A percentile compares a stretch with the other conserved stretches of the same genome.
phyloP scores from a whole-genome alignment of 257 asterid genomes.

The Osmanthus fragrans region DNA sequence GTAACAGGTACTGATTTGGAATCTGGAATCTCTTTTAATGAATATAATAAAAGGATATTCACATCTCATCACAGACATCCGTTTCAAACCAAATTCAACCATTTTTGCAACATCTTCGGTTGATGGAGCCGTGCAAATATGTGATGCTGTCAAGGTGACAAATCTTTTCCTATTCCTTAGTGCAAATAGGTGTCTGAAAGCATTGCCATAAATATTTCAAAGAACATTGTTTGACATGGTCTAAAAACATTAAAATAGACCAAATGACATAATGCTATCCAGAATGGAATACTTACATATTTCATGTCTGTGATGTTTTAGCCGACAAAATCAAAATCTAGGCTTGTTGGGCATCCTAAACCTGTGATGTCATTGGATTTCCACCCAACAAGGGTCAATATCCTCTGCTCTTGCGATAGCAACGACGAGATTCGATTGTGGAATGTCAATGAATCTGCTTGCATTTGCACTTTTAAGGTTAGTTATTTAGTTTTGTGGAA shows the following conservation, averaged over 20 bases:
- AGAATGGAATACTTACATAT: background rate
- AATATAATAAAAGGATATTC: constrained; percentile 31
- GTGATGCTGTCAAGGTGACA: constrained; percentile 45
- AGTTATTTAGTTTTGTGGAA: background rate
- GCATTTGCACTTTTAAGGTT: constrained; percentile 26
- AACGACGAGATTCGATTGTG: constrained; percentile 44
- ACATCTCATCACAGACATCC: constrained; percentile 44
- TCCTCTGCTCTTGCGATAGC: constrained; percentile 47
- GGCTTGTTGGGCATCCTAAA: constrained; percentile 45
- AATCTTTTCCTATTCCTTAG: background rate
- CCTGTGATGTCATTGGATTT: constrained; percentile 47
- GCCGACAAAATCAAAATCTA: constrained; percentile 19
- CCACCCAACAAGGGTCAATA: constrained; percentile 37
- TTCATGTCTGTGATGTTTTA: constrained; percentile 24
- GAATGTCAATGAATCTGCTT: constrained; percentile 29
- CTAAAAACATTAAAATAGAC: background rate
- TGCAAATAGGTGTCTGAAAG: background rate
- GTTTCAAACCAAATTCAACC: constrained; percentile 41
- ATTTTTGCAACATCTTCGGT: constrained; percentile 53
- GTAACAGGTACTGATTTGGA: constrained; percentile 40
- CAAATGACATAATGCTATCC: background rate
- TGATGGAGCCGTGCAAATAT: constrained; percentile 43
- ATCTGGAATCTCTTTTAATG: constrained; percentile 18
- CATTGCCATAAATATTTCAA: background rate
- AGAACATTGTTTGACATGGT: background rate